Evolutionary conservation across 2,329 filamentous ascomycete genomes (phyloP), one percentile per base, ranked within the genome.

Genomic region (Ceratocystis cubensis): DNA sequence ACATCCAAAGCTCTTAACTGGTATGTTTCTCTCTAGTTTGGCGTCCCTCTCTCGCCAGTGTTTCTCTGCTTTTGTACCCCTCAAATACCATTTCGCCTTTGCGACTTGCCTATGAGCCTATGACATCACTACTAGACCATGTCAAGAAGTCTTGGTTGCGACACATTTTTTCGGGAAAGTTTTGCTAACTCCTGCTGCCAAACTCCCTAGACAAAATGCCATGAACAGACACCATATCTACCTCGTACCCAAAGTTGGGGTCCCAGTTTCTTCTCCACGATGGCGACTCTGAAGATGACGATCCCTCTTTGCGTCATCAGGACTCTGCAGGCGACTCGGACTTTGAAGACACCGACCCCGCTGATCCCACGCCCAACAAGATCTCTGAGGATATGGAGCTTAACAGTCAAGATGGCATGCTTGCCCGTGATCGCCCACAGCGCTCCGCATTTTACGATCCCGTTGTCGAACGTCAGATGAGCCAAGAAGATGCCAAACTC

Each of bases 381-480:
- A 5, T 37, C 59, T n/a, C 56, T 25, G 64, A 68, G 10, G 61
- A 68, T 33, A 63, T 59, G 56, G 48, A 67, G 5, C 56, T 61
- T 1, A 74, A 74, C 15, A 73, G 79, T 45, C 74, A 80, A 65
- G 81, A 83, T 37, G 84, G 83, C 65, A 83, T 87, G 79, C 78
- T 87, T 8, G 78, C 79, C 25, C 79, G 84, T 69, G 84, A 87
- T 72, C 73, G 84, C 64, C 84, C 83, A 44, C 81, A 81, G 69
- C 87, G 87, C 74, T 96, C 91, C 7, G 89, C 92, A 22, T 95
- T 91, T 74, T 96, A 96, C 77, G 92, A 96, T 75, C 91, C 93
- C 72, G 88, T 93, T 64, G 89, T 90, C 65, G 94, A 99, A 76
- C 95, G 94, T 72, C 89, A 93, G 73, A 88, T 96, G 85, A 95